Evolutionary conservation across 306 rosid genomes (phyloP).

Genomic region (Fagus sylvatica): DNA sequence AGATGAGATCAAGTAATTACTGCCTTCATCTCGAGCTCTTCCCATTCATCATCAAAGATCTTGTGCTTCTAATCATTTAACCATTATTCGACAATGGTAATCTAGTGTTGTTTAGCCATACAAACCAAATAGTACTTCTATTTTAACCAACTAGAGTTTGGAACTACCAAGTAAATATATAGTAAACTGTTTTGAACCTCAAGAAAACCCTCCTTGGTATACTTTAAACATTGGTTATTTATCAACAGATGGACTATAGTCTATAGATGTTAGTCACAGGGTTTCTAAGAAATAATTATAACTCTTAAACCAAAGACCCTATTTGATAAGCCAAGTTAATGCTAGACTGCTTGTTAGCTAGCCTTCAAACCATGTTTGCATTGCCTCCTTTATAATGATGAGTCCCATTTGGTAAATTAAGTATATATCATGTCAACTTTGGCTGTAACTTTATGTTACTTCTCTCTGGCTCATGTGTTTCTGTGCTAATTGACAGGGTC

Average conservation of each 20-base stretch:
- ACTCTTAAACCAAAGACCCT: neutral
- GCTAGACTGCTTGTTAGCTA: too few species aligned
- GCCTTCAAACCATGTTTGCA: too few species aligned
- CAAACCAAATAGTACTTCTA: neutral
- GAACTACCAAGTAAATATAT: neutral
- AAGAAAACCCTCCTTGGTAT: neutral
- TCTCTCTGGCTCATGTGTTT: slow-evolving; percentile 7
- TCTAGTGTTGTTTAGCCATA: neutral
- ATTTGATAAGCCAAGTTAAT: too few species aligned
- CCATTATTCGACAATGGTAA: neutral
- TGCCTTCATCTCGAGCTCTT: too few species aligned
- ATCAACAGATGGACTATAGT: neutral
- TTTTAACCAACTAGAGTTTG: neutral
- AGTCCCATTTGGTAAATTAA: neutral
- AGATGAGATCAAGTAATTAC: neutral
- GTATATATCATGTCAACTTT: slow-evolving; percentile 1
- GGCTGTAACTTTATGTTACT: neutral
- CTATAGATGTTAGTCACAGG: neutral
- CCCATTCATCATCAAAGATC: too few species aligned
- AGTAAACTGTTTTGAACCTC: neutral
- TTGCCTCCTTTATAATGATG: neutral
- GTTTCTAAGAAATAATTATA: neutral
- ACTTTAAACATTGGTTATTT: neutral
- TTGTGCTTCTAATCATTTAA: too few species aligned
- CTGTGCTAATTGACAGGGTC: slow-evolving; percentile 56